A percentile compares a stretch with the other conserved stretches of the same genome.
These are phyloP conservation scores for Candida railenensis DNA, from an alignment of 805 yeast genomes.

Conservation along the genomic window DNA sequence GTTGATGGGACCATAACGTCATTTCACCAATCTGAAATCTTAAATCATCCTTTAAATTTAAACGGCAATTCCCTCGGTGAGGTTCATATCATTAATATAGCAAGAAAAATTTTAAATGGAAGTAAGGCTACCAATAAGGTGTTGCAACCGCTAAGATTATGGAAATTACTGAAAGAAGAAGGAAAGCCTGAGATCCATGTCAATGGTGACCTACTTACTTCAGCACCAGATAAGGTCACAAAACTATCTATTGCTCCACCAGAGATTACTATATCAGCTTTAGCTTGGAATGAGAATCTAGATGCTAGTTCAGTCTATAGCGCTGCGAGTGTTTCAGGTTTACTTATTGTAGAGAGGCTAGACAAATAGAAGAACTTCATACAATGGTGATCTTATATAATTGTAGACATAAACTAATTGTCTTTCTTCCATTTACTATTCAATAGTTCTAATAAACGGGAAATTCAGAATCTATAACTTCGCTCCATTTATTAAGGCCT, in stretches of 20 bases:
- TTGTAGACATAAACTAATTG: too few relatives aligned
- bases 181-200: background rate
- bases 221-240: slow-evolving; percentile 28
- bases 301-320: slow-evolving; percentile 48
- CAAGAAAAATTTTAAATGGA: slow-evolving; percentile 36
- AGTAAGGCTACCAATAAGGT: slow-evolving; percentile 34
- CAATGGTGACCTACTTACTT: slow-evolving; percentile 26
- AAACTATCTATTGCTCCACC: slow-evolving; percentile 44
- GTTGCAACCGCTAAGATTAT: slow-evolving; percentile 40
- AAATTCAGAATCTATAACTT: slow-evolving; percentile 52
- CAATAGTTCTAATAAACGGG: slow-evolving; percentile 57
- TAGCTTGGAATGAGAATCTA: slow-evolving; percentile 58
- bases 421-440: too few relatives aligned
- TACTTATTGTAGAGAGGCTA: slow-evolving; percentile 45
- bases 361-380: slow-evolving; percentile 14
- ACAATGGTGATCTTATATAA: background rate
- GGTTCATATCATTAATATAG: slow-evolving; percentile 32
- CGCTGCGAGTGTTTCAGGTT: slow-evolving; percentile 51
- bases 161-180: slow-evolving; percentile 22
- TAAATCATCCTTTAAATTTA: slow-evolving; percentile 38
- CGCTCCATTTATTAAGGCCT: slow-evolving; percentile 72
- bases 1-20: slow-evolving; percentile 31
- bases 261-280: slow-evolving; percentile 46
- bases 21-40: slow-evolving; percentile 25
- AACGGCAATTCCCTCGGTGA: slow-evolving; percentile 37